Base-by-base conservation (phyloP, 768 basidiomycete species). In the Rhodotorula babjevae region DNA sequence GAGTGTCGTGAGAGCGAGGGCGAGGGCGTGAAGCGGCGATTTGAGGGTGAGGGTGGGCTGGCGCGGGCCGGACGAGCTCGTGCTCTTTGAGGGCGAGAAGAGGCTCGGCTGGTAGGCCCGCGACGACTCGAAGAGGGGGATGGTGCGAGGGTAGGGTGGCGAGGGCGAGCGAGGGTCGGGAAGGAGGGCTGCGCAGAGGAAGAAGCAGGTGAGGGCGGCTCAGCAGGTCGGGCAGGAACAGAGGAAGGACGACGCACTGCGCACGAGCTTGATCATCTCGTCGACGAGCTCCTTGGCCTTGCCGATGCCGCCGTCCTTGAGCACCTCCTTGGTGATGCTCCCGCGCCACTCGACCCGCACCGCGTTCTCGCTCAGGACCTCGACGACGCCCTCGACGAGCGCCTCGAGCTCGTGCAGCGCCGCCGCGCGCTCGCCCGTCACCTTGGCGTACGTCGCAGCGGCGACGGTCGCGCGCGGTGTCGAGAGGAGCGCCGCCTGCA, bases 231-330 rank as follows among this genome's bases (percentile, higher is more conserved):
- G 23, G 3, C 4, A n/a, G 14, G 21, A 25, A 7, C 64, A 16
- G 18, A 14, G 52, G 58, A 6, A 36, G 19, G 29, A 44, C 15
- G 19, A 31, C 71, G 58, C 57, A 76, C 75, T 57, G 55, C 63
- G 62, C 0, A 68, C 62, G 31, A 65, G 27, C 50, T 58, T 65
- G 47, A 73, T 1, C 63, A 76, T n/a, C 23, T 69, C 75, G 11
- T 68, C 53, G 16, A 71, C 60, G 23, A 76, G 61, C 61, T 73
- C 68, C 29, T 65, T 52, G 2, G 75, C 75, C 60, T 76, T 76
- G 5, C 66, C 75, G 0, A 70, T 33, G 6, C 69, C 75, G 1
- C 68, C 71, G 2, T 63, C 61, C 46, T 42, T 61, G 46, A 44
- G 42, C 23, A 29, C 42, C 8, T 60, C 63, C 31, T 31, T 57